Percentiles rank a stretch among this genome's conserved stretches.
phyloP scores from a whole-genome alignment of 2,329 filamentous ascomycete genomes.

The Pseudopyrenochaeta lycopersici region DNA sequence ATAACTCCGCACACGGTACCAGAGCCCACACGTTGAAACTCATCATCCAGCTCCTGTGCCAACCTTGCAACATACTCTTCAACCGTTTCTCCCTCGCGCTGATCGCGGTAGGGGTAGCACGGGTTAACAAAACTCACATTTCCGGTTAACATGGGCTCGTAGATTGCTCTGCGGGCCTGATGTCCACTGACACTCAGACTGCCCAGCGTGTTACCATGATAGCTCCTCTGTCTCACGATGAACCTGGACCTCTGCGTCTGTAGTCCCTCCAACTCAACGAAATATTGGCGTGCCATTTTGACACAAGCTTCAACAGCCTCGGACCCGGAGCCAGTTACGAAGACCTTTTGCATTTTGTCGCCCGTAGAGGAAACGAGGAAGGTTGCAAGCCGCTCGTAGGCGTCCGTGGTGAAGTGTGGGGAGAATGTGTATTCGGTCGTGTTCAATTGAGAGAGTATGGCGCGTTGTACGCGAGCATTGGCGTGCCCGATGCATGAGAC shows the following conservation, averaged over 20 bases:
- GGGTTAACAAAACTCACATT: conserved; percentile 70
- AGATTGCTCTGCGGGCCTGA: conserved; percentile 65
- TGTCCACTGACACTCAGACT: conserved; percentile 71
- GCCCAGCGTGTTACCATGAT: conserved; percentile 75
- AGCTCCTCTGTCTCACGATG: conserved; percentile 71
- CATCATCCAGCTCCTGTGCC: conserved; percentile 70
- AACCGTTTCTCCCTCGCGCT: conserved; percentile 61
- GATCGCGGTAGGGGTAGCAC: conserved; percentile 71
- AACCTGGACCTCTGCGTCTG: conserved; percentile 66
- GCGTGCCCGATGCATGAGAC: conserved; percentile 76
- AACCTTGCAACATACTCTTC: conserved; percentile 67
- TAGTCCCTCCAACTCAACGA: conserved; percentile 60
- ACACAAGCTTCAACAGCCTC: conserved; percentile 74
- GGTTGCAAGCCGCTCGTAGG: conserved; percentile 62
- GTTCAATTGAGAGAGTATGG: conserved; percentile 67
- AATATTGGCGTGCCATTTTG: conserved; percentile 73
- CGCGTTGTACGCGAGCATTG: conserved; percentile 66
- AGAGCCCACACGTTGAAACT: conserved; percentile 69
- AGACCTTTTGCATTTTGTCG: conserved; percentile 62
- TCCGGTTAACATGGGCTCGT: conserved; percentile 65
- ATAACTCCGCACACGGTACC: conserved; percentile 75
- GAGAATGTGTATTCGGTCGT: conserved; percentile 66
- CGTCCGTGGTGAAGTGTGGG: conserved; percentile 63
- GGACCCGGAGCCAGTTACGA: conserved; percentile 67
- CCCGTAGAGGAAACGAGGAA: conserved; percentile 60